These are phyloP conservation scores for Tuber melanosporum DNA, from an alignment of 495 filamentous ascomycete genomes.

Conservation along the genomic window DNA sequence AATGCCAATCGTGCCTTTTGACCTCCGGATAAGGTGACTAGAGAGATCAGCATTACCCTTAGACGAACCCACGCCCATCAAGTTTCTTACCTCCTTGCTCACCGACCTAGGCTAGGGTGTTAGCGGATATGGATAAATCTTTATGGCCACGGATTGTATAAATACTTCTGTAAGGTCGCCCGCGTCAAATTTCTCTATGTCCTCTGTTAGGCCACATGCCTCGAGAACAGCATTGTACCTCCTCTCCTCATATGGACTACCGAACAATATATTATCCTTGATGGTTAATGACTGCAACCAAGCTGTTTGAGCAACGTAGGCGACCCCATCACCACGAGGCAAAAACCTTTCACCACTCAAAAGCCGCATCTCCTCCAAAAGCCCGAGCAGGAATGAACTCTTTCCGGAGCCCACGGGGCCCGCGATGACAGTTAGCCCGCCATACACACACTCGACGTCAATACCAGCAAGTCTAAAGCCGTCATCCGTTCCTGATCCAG, in stretches of 20 bases:
- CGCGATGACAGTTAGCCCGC: conserved; percentile 50
- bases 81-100: conserved; percentile 43
- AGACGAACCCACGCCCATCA: conserved; percentile 48
- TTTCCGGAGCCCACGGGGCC: conserved; percentile 59
- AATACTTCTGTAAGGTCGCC: conserved; percentile 64
- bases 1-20: conserved; percentile 64
- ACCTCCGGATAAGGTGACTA: conserved; percentile 63
- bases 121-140: conserved; percentile 57
- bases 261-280: conserved; percentile 55
- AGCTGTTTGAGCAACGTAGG: conserved; percentile 52
- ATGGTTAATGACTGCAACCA: conserved; percentile 55
- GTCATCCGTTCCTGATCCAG: conserved; percentile 36
- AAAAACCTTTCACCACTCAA: conserved; percentile 49
- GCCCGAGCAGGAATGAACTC: conserved; percentile 55
- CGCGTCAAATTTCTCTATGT: conserved; percentile 57
- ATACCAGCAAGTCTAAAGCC: conserved; percentile 49
- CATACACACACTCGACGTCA: conserved; percentile 49
- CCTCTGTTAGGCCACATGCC: conserved; percentile 58
- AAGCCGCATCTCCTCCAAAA: conserved; percentile 57
- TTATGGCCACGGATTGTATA: conserved; percentile 59
- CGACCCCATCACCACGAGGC: conserved; percentile 51
- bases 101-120: conserved; percentile 53
- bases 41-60: conserved; percentile 46
- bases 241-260: conserved; percentile 46
- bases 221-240: conserved; percentile 54